These are phyloP conservation scores for Fusarium camptoceras DNA, from an alignment of 2,329 filamentous ascomycete species.

Conservation along the genomic window DNA sequence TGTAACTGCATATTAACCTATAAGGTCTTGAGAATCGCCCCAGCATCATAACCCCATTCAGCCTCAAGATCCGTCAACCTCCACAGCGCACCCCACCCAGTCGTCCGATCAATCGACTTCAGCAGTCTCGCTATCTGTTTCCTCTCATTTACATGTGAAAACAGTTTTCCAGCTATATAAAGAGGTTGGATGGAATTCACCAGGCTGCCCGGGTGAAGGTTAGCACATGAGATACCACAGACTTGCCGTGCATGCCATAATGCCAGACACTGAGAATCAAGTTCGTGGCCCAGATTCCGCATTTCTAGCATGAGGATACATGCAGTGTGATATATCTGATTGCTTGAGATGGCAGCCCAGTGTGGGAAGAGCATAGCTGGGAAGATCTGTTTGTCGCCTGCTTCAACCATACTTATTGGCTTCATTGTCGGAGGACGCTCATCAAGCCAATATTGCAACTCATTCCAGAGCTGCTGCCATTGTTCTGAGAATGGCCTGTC, in stretches of 20 bases:
- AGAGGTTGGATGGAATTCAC: conserved; percentile 66
- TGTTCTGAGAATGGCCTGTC: conserved; percentile 52
- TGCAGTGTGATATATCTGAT: conserved; percentile 64
- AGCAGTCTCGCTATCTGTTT: conserved; percentile 53
- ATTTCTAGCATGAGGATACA: conserved; percentile 61
- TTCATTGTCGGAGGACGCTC: conserved; percentile 55
- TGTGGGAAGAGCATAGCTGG: conserved; percentile 61
- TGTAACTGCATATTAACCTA: neutral
- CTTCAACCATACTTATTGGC: conserved; percentile 39
- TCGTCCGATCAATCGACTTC: conserved; percentile 58
- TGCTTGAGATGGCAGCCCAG: conserved; percentile 63
- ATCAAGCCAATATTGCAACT: conserved; percentile 59
- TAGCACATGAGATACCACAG: conserved; percentile 64
- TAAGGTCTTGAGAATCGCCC: conserved; percentile 22
- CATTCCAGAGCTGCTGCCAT: conserved; percentile 60
- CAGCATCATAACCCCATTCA: conserved; percentile 49
- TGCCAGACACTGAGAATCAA: conserved; percentile 48
- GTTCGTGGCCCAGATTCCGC: conserved; percentile 45
- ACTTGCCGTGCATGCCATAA: conserved; percentile 60
- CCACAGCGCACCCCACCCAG: conserved; percentile 63
- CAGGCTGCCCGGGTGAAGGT: conserved; percentile 61
- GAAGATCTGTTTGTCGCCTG: conserved; percentile 52
- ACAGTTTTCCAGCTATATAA: conserved; percentile 61
- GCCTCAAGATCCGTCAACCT: conserved; percentile 60
- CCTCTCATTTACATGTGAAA: conserved; percentile 58